Evolutionary conservation across 1,284 basidiomycete genomes (phyloP).

Genomic region (Ustilago shanxiensis): DNA sequence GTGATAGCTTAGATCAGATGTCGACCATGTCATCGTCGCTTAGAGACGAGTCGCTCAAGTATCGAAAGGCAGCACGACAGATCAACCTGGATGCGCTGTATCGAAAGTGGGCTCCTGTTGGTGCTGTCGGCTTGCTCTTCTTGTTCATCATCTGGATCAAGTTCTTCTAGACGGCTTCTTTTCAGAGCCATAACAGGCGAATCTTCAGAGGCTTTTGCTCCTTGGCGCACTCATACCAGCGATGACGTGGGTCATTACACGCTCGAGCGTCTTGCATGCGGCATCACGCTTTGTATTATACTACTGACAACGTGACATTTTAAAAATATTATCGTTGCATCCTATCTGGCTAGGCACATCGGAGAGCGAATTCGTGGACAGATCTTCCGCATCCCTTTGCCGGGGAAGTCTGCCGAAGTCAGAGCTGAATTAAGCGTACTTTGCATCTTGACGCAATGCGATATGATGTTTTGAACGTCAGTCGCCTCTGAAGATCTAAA

Average conservation of each 20-base stretch:
- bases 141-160: constrained; percentile 92
- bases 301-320: not conserved
- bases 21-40: constrained; percentile 97
- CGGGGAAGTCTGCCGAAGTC: too few species aligned
- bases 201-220: too few species aligned
- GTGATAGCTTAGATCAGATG: constrained; percentile 95
- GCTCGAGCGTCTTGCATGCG: not conserved
- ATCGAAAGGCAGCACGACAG: constrained; percentile 92
- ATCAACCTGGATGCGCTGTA: constrained; percentile 94
- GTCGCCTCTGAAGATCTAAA: not conserved
- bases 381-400: too few species aligned
- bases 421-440: too few species aligned
- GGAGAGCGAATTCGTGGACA: too few species aligned
- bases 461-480: not conserved
- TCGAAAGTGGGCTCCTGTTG: constrained; percentile 88
- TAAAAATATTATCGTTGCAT: too few species aligned
- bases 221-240: not conserved
- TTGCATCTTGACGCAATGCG: not conserved
- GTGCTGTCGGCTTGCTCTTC: constrained; percentile 71
- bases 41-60: constrained; percentile 95
- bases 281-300: constrained; percentile 7
- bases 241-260: not conserved
- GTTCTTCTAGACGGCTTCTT: constrained; percentile 73
- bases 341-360: too few species aligned
- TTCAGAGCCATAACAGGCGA: not conserved